Evolutionary conservation across 768 basidiomycete species (phyloP).

Genomic region (Leccinum incarnatum): DNA sequence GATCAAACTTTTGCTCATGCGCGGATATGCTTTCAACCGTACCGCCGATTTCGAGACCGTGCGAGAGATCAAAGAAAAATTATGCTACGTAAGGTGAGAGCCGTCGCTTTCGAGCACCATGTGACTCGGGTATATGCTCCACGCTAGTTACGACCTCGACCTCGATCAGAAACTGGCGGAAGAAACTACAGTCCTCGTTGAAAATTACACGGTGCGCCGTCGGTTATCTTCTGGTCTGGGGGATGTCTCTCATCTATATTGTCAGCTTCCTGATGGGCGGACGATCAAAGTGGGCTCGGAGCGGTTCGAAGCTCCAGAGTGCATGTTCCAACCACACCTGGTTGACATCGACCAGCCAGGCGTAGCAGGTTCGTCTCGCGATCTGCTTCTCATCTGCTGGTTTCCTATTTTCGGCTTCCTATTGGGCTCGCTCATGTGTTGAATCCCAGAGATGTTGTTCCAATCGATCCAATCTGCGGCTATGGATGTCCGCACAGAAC

Average conservation of each 20-base stretch:
- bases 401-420: neutral
- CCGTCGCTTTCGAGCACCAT: neutral
- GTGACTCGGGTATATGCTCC: conserved; percentile 1
- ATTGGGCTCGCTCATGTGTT: neutral
- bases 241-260: conserved; percentile 4
- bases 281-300: conserved; percentile 97
- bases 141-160: conserved; percentile 87
- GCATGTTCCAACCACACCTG: conserved; percentile 99
- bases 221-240: neutral
- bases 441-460: conserved; percentile 83
- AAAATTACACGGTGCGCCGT: conserved; percentile 85
- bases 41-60: conserved; percentile 99
- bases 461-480: conserved; percentile 91
- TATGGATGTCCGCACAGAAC: conserved; percentile 82
- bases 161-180: conserved; percentile 90
- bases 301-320: conserved; percentile 98
- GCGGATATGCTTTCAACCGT: conserved; percentile 99
- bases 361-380: conserved; percentile 69
- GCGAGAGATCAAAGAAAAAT: conserved; percentile 96
- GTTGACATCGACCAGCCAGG: conserved; percentile 97
- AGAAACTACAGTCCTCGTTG: conserved; percentile 94
- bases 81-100: conserved; percentile 92
- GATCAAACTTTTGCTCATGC: conserved; percentile 99
- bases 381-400: neutral
- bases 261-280: conserved; percentile 90